phyloP scores from a whole-genome alignment of 1,284 basidiomycete species.

The Fomitiporia mediterranea region DNA sequence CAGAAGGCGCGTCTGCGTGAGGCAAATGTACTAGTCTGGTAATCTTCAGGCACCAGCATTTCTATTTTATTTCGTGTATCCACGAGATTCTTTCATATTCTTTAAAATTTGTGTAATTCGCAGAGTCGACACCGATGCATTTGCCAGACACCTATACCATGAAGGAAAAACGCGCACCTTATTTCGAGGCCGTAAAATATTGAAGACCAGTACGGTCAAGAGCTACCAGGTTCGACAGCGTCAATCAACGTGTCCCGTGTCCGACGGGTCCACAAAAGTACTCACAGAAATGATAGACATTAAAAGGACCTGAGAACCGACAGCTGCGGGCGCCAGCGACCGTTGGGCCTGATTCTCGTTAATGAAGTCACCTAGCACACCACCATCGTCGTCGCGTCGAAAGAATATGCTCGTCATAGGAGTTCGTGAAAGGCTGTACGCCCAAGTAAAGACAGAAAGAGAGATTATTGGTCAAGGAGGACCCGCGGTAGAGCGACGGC shows the following conservation, averaged over 20 bases:
- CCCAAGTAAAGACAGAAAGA: not conserved
- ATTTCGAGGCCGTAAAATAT: slow-evolving; percentile 61
- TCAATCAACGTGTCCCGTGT: not conserved
- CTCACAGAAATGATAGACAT: slow-evolving; percentile 67
- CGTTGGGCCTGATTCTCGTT: slow-evolving; percentile 25
- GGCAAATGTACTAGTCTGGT: not conserved
- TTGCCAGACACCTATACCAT: not conserved
- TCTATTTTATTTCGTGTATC: no score
- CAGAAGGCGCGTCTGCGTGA: not conserved
- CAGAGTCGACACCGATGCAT: no score
- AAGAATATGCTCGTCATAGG: not conserved
- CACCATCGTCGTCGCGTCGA: slow-evolving; percentile 1
- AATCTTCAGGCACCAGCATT: no score
- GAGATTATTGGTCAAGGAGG: not conserved
- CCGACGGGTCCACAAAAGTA: slow-evolving; percentile 16
- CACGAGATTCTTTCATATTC: not conserved
- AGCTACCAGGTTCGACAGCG: slow-evolving; percentile 27
- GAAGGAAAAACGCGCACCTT: slow-evolving; percentile 36
- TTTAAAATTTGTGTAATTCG: not conserved
- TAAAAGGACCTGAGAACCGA: slow-evolving; percentile 74
- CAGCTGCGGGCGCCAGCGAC: slow-evolving; percentile 71
- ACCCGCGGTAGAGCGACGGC: not conserved
- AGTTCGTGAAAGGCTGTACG: not conserved
- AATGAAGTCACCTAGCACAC: slow-evolving; percentile 15
- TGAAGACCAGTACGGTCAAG: slow-evolving; percentile 55